Conservation (phyloP, 2,329 filamentous ascomycete genomes). For the Xylaria sp. region DNA sequence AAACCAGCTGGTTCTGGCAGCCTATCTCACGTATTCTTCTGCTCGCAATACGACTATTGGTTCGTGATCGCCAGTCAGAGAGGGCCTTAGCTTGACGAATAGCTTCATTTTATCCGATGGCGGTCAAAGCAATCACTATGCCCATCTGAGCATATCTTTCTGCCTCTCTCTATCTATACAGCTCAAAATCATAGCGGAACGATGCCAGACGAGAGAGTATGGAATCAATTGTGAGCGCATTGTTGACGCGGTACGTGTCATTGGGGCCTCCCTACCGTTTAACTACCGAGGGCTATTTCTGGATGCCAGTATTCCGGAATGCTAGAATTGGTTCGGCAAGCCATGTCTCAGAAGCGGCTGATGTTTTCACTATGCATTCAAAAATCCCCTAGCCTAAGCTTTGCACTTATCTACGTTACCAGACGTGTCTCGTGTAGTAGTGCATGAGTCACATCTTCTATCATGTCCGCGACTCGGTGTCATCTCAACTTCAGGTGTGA, state of each 20-base stretch:
- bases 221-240: background rate
- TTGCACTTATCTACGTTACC: background rate
- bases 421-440: background rate
- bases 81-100: background rate
- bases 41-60: no score
- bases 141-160: background rate
- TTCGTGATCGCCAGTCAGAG: no score
- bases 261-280: background rate
- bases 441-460: background rate
- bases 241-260: background rate
- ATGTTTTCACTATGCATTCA: constrained; percentile 1
- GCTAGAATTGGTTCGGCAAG: background rate
- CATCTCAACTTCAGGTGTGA: background rate
- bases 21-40: background rate
- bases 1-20: no score
- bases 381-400: background rate
- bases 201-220: background rate
- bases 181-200: no score
- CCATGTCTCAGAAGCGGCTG: constrained; percentile 5
- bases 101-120: background rate
- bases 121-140: background rate
- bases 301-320: background rate
- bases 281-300: background rate
- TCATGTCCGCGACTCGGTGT: background rate
- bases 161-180: background rate